phyloP scores from a whole-genome alignment of 2,329 filamentous ascomycete genomes.

The Clarireedia hainanense region DNA sequence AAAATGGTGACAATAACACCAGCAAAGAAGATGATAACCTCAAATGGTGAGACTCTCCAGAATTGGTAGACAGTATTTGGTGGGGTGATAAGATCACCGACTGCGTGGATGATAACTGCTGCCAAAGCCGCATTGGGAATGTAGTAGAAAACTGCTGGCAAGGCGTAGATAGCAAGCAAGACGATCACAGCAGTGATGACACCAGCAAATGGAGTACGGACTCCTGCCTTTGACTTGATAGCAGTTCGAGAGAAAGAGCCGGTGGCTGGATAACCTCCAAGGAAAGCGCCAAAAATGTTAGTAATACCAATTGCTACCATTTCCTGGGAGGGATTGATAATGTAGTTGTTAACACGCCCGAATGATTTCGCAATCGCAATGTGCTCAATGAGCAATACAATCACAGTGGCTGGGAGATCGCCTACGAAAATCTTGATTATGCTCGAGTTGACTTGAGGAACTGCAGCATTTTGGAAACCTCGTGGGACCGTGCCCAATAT shows the following conservation, averaged over 20 bases:
- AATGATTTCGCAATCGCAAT: constrained; percentile 98
- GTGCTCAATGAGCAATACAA: constrained; percentile 94
- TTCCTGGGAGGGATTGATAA: constrained; percentile 91
- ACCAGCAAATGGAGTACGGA: constrained; percentile 83
- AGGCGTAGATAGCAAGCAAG: constrained; percentile 79
- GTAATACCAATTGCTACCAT: constrained; percentile 88
- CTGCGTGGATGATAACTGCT: constrained; percentile 92
- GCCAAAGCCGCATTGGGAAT: constrained; percentile 76
- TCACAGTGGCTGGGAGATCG: constrained; percentile 76
- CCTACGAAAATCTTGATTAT: constrained; percentile 62
- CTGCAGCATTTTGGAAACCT: constrained; percentile 74
- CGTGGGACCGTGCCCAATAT: constrained; percentile 72
- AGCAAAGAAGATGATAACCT: constrained; percentile 86
- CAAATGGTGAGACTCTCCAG: constrained; percentile 85
- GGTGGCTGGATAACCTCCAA: constrained; percentile 86
- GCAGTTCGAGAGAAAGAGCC: constrained; percentile 95
- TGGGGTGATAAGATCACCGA: constrained; percentile 83
- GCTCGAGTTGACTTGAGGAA: constrained; percentile 57
- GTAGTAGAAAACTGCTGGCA: constrained; percentile 87
- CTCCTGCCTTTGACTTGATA: constrained; percentile 95
- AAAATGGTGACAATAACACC: constrained; percentile 90
- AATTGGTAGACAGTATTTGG: constrained; percentile 92
- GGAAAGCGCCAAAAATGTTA: constrained; percentile 83
- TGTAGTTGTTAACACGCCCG: constrained; percentile 91
- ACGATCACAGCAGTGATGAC: constrained; percentile 82